A percentile compares a stretch with the other conserved stretches of the same genome.
Evolutionary conservation across 441 rosid species (phyloP).

Genomic region (Euphorbia celastroides): DNA sequence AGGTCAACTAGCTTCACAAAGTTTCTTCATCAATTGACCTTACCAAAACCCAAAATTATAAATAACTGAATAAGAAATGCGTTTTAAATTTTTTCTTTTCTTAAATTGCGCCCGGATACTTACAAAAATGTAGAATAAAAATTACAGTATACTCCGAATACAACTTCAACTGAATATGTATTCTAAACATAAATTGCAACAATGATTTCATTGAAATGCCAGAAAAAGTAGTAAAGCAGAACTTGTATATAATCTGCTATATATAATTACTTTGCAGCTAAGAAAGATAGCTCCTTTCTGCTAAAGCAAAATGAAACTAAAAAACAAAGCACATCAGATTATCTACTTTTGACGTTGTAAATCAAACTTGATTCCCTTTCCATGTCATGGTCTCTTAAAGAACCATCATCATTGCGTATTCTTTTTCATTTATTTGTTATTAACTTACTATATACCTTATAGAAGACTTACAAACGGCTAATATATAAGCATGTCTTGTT

Average conservation of each 20-base stretch:
- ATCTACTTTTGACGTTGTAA: neutral
- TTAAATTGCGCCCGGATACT: no score
- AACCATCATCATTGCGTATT: neutral
- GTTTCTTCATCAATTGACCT: no score
- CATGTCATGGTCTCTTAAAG: slow-evolving; percentile 2
- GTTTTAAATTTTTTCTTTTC: no score
- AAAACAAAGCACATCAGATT: neutral
- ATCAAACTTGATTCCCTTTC: neutral
- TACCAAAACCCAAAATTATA: no score
- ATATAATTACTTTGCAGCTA: neutral
- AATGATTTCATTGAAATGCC: no score
- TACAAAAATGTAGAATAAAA: no score
- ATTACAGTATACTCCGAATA: no score
- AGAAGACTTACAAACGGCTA: neutral
- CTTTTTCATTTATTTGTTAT: neutral
- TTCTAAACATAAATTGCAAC: no score
- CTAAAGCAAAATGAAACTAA: neutral
- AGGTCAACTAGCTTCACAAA: no score
- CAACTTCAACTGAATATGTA: no score
- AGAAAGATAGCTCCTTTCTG: slow-evolving; percentile 2
- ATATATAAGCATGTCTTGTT: neutral
- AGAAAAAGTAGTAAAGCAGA: neutral
- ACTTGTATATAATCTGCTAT: no score
- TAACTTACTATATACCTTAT: neutral
- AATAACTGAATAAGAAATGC: no score